Base-by-base conservation (phyloP, 2,329 filamentous ascomycete species). In the Pseudogymnoascus sp. region DNA sequence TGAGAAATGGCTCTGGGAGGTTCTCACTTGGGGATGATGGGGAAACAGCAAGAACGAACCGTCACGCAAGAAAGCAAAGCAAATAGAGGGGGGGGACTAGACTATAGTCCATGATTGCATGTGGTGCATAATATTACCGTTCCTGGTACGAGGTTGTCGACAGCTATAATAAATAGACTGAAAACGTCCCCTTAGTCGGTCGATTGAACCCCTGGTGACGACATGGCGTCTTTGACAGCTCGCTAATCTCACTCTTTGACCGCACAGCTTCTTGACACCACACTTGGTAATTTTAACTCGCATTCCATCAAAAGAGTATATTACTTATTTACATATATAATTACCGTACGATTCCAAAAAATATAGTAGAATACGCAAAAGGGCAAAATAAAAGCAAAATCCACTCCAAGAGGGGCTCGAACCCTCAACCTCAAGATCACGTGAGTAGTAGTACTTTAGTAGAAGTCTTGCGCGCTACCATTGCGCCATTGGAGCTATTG, bases 401-500 rank as follows among this genome's bases (percentile, higher is more conserved):
- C 9, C 43, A 50, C 43, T 50, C 43, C 43, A 50, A 50, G 43
- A 50, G 43, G 43, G 43, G 43, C 43, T 50, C 43, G 43, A 50
- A 50, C 43, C 43, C 43, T 50, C 43, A 50, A 50, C 43, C 43
- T 50, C 43, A 50, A 50, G 43, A 50, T 25, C 39, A 50, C 43
- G 43, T 50, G 22, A 28, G 12, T 28, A 47, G 12, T 11, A 25
- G 8, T 5, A 15, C 7, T 28, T 4, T n/a, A 8, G 38, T 47
- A 50, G 43, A 50, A 50, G 43, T 50, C 43, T 50, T 50, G 43
- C 43, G 43, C 43, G 43, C 43, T 50, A 50, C 43, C 43, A 50
- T 50, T 50, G 43, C 43, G 43, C 43, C 43, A 50, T 50, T 50
- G 43, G 43, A 50, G 43, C 43, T 28, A 28, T 18, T 50, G 22